A percentile compares a stretch with the other conserved stretches of the same genome.
phyloP scores from a whole-genome alignment of 2,329 filamentous ascomycete genomes.

The Thielaviopsis populi region DNA sequence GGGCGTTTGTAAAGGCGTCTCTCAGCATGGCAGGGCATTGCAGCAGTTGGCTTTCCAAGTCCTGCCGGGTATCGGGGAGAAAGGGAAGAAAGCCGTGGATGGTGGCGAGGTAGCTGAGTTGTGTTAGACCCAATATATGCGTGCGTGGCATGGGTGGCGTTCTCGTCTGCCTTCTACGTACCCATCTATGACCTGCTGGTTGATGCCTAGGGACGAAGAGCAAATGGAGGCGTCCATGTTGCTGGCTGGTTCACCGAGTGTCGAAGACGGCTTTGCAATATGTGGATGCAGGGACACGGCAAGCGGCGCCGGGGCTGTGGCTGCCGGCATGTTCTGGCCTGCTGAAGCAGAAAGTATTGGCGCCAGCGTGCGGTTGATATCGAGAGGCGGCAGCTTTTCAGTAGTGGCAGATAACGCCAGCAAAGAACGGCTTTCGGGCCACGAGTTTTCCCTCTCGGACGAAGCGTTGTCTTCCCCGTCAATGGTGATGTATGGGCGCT shows the following conservation, averaged over 20 bases:
- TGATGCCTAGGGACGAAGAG: background rate
- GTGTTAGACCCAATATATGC: background rate
- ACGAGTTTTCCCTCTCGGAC: background rate
- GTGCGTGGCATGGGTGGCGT: too few relatives aligned
- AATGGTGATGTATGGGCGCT: constrained; percentile 36
- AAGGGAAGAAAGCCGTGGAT: constrained; percentile 56
- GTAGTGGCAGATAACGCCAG: background rate
- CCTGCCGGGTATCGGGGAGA: constrained; percentile 40
- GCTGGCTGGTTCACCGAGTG: background rate
- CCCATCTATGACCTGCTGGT: constrained; percentile 24
- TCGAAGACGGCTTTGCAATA: background rate
- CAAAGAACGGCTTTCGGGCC: background rate
- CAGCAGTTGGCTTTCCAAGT: constrained; percentile 40
- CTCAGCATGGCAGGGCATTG: constrained; percentile 42
- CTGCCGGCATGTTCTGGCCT: background rate
- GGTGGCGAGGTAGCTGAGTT: constrained; percentile 29
- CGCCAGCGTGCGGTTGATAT: background rate
- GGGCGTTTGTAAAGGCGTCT: constrained; percentile 48
- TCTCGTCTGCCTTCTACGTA: constrained; percentile 27
- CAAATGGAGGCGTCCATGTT: background rate
- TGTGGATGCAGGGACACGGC: background rate
- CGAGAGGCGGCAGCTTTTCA: background rate
- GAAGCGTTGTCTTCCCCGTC: constrained; percentile 25
- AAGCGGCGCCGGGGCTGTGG: background rate
- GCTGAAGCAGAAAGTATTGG: background rate